Percentiles rank a stretch among this genome's conserved stretches.
Conservation (phyloP, 306 rosid genomes). For the Gastrolobium bilobum region DNA sequence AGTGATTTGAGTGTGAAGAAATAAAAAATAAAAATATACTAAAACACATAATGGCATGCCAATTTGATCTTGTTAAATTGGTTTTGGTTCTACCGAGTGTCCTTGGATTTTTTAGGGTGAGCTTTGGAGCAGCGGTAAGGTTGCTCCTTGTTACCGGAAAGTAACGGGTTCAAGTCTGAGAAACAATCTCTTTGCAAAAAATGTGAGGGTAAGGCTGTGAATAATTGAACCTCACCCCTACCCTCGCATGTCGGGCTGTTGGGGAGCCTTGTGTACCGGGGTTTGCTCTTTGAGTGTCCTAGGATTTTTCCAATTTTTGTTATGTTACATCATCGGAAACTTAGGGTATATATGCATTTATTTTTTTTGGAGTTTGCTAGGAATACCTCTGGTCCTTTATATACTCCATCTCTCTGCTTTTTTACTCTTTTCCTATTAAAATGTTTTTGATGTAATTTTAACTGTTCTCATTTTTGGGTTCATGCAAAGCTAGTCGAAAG, state of each 20-base stretch:
- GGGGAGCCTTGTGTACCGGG: no score
- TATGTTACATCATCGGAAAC: conserved; percentile 26
- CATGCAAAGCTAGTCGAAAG: conserved; percentile 99
- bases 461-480: conserved; percentile 60
- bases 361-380: conserved; percentile 19
- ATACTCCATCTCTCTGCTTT: conserved; percentile 12
- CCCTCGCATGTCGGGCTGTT: no score
- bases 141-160: no score
- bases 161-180: no score
- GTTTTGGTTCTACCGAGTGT: background rate
- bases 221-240: no score
- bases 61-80: background rate
- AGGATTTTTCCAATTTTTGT: background rate
- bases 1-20: background rate
- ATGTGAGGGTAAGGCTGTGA: no score
- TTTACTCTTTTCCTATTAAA: background rate
- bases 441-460: conserved; percentile 52
- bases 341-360: background rate
- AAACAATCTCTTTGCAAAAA: no score
- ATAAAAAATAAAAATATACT: background rate
- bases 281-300: background rate
- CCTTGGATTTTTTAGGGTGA: background rate
- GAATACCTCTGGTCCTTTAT: conserved; percentile 3
- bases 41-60: conserved; percentile 21
- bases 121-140: no score